Evolutionary conservation across 345 rosid species (phyloP).

Genomic region (Abelmoschus esculentus): DNA sequence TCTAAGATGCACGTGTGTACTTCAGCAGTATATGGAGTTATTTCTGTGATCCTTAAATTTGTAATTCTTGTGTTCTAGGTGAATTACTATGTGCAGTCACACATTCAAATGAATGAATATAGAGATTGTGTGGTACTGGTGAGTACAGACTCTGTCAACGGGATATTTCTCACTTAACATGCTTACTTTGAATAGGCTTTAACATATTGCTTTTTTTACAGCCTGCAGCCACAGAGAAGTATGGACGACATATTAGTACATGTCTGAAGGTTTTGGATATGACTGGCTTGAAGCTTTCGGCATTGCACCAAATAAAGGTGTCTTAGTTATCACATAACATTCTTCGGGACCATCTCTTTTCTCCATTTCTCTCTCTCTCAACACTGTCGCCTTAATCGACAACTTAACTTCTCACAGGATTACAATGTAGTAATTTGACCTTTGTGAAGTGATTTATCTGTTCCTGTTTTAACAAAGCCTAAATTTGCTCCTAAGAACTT

Average conservation of each 20-base stretch:
- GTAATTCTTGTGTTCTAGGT: slow-evolving; percentile 36
- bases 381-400: background rate
- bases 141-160: slow-evolving; percentile 13
- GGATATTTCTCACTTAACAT: background rate
- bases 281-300: background rate
- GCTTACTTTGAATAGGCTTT: background rate
- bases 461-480: background rate
- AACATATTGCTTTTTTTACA: slow-evolving; percentile 9
- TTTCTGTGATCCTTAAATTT: background rate
- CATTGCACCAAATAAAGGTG: background rate
- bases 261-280: background rate
- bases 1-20: background rate
- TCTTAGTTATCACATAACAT: slow-evolving; percentile 7
- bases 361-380: background rate
- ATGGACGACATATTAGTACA: background rate
- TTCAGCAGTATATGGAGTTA: background rate
- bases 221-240: background rate
- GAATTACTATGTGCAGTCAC: slow-evolving; percentile 86
- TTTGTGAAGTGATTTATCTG: background rate
- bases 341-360: background rate
- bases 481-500: background rate
- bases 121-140: slow-evolving; percentile 91
- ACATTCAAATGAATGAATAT: slow-evolving; percentile 95
- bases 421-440: background rate
- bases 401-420: background rate